phyloP scores from a whole-genome alignment of 1,284 basidiomycete species.

The Kalmanozyma brasiliensis region DNA sequence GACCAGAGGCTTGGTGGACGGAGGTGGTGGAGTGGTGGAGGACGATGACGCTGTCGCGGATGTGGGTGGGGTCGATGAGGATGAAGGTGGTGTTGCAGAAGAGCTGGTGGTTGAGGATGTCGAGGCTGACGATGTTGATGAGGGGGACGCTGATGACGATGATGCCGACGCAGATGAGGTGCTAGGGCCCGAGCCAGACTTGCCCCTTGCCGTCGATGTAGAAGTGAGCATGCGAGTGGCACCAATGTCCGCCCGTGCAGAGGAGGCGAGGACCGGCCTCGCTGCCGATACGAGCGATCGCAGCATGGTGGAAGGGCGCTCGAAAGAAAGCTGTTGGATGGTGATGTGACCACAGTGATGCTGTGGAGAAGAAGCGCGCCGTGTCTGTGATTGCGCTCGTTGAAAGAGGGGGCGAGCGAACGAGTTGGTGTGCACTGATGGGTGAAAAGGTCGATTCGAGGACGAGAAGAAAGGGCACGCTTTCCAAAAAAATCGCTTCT shows the following conservation, averaged over 20 bases:
- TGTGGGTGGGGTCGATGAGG: background rate
- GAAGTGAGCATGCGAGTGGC: slow-evolving; percentile 4
- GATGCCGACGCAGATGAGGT: background rate
- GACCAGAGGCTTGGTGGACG: slow-evolving; percentile 22
- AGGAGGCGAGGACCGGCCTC: background rate
- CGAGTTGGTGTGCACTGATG: too few species aligned
- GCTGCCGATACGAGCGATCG: slow-evolving; percentile 1
- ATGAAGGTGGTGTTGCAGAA: background rate
- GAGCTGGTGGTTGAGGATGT: too few species aligned
- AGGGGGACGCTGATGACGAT: background rate
- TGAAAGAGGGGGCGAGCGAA: too few species aligned
- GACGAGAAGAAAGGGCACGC: background rate
- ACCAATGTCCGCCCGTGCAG: background rate
- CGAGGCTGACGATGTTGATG: background rate
- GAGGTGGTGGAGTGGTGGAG: background rate
- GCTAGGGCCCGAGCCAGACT: background rate
- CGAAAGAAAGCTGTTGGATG: too few species aligned
- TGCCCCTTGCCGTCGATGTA: background rate
- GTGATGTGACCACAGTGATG: background rate
- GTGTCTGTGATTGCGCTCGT: too few species aligned
- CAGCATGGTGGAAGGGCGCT: slow-evolving; percentile 11
- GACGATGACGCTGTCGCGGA: background rate
- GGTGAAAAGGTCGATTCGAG: too few species aligned
- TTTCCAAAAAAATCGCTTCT: slow-evolving; percentile 8
- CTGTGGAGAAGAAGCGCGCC: too few species aligned